Conservation (phyloP, 1,284 basidiomycete species). For the Phaffia rhodozyma region DNA sequence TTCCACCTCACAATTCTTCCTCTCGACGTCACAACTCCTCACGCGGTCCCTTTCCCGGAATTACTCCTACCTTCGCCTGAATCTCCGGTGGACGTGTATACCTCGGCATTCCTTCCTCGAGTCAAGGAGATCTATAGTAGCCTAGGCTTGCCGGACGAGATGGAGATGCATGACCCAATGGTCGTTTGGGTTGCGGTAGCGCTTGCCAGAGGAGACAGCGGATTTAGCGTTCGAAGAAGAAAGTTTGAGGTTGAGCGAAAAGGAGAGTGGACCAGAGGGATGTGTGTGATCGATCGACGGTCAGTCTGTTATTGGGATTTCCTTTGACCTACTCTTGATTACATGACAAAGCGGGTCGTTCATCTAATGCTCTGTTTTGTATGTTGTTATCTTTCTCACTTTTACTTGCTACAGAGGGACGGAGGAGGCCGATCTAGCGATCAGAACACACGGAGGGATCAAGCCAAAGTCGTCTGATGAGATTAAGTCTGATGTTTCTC, state of each 20-base stretch:
- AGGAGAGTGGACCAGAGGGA: conserved; percentile 37
- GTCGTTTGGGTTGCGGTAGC: conserved; percentile 43
- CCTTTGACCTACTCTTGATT: neutral
- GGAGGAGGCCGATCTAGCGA: conserved; percentile 1
- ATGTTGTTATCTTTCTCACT: too few relatives aligned
- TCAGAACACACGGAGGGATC: conserved; percentile 8
- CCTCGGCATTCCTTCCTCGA: conserved; percentile 61
- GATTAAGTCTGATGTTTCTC: neutral
- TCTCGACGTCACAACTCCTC: conserved; percentile 66
- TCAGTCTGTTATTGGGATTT: neutral
- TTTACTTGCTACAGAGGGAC: neutral
- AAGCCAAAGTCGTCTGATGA: neutral
- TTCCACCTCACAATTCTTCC: conserved; percentile 51
- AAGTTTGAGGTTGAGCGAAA: conserved; percentile 36
- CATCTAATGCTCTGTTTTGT: neutral
- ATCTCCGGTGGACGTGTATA: conserved; percentile 51
- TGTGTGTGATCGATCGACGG: conserved; percentile 38
- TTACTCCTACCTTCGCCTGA: conserved; percentile 43
- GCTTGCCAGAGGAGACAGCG: conserved; percentile 28
- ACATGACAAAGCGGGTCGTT: neutral
- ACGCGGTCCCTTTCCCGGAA: conserved; percentile 57
- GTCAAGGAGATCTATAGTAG: conserved; percentile 53
- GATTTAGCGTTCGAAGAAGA: conserved; percentile 29
- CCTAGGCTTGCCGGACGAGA: conserved; percentile 59
- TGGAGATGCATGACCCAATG: conserved; percentile 74